Base-by-base conservation (phyloP, 2,329 filamentous ascomycete species). In the Xylariaceae sp. region DNA sequence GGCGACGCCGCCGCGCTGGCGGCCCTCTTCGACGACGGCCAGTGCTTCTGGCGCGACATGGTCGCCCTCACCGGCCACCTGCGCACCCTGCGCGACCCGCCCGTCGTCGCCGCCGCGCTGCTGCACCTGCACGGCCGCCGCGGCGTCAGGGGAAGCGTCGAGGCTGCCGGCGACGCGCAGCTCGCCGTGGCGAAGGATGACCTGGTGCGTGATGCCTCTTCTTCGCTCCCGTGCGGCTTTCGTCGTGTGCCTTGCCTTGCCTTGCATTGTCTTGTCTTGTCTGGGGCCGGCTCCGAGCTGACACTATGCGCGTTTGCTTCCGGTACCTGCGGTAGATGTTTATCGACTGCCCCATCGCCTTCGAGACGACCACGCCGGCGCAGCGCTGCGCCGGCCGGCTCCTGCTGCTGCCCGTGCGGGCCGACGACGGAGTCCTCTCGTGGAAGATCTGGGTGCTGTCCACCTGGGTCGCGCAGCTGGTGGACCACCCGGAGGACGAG, bases 1-100 rank as follows among this genome's bases (percentile, higher is more conserved):
- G 33, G 37, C 5, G 48, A 59, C 36, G 33, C 30, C 5, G 17
- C 33, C 3, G 36, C 39, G 2, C 32, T 62, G 2, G 40, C 41
- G 7, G 18, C 12, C 21, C 56, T 51, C 27, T 61, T 61, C 39
- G 52, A 51, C 27, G 5, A 37, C 3, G 39, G 33, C 3, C 56
- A 61, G 40, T 50, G 56, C 4, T 62, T 54, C 42, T 62, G 58
- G 58, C 55, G 51, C 14, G 60, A 63, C 31, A 38, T 47, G 25
- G 21, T 63, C 16, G 57, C 57, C 1, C 35, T 63, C 15, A 63
- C 59, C 0, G 59, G 44, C 33, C 55, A 62, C 26, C 24, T 60
- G n/a, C 56, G 60, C 9, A 61, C 58, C 2, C 57, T 61, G 28
- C 41, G 19, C 3, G 35, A 30, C 0, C 39, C 44, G 1, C 34